Base-by-base conservation (phyloP, 2,329 filamentous ascomycete genomes). In the Ascochyta viciae-villosae region DNA sequence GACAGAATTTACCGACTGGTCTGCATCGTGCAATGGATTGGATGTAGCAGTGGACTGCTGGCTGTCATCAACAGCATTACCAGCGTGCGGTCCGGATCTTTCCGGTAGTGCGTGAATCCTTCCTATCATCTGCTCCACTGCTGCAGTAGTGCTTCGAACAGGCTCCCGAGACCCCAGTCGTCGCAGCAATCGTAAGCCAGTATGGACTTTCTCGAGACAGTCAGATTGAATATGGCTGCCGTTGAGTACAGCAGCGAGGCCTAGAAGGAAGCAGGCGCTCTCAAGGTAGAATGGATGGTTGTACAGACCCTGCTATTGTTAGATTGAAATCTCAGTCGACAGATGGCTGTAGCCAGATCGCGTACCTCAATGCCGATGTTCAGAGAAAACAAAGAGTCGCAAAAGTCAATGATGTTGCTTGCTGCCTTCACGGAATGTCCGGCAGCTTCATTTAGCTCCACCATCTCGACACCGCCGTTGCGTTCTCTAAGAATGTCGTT, bases 201-300 rank as follows among this genome's bases (percentile, higher is more conserved):
- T 57, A 6, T 44, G 35, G 2, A 49, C 37, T 7, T 42, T 37
- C 13, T 57, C 54, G 2, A 57, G 38, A 38, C 44, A 49, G 16
- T 44, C n/a, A 9, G 26, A 3, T 9, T 42, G 16, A 3, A 43
- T 8, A 1, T 29, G 12, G 9, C 0, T 16, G 16, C 23, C 37
- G 23, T 40, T 29, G 29, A 49, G 44, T 16, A 57, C 39, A 13
- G 48, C 40, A 8, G 49, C 54, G 5, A 57, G 44, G 6, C 43
- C 49, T 13, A 57, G 54, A 2, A 53, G 34, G 23, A 57, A 49
- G 22, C 43, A 52, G 8, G 54, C 54, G 23, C 48, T 49, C 31
- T 57, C 54, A 13, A 57, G 35, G n/a, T 52, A 49, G 35, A 57
- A 57, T 3, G 41, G 49, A 24, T 57, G 54, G 5, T 26, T 35